These are phyloP conservation scores for Colletotrichum camelliae DNA, from an alignment of 2,329 filamentous ascomycete genomes.

Conservation along the genomic window DNA sequence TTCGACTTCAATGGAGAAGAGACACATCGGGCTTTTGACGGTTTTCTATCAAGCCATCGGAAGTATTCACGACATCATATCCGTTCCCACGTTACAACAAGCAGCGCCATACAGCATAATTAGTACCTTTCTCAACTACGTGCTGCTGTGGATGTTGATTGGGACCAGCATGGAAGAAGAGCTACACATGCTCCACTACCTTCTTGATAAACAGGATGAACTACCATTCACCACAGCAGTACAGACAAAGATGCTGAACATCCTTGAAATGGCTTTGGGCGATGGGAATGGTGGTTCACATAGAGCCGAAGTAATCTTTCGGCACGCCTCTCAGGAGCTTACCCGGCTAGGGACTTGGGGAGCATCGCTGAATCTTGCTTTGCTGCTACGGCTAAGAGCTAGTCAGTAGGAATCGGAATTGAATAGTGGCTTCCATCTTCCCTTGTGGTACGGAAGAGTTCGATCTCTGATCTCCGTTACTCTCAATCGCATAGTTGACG, in stretches of 20 bases:
- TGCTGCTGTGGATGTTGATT: background rate
- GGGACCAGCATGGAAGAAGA: background rate
- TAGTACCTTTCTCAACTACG: background rate
- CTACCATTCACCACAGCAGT: background rate
- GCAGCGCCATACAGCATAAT: background rate
- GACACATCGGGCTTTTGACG: background rate
- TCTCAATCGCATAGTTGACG: background rate
- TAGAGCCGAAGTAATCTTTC: background rate
- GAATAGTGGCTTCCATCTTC: background rate
- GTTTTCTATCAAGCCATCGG: background rate
- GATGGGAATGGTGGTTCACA: no score
- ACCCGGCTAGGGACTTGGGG: slow-evolving; percentile 3
- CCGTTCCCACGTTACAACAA: background rate
- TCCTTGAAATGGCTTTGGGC: background rate
- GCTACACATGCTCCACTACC: background rate
- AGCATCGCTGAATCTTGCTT: background rate
- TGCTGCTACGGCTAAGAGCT: background rate
- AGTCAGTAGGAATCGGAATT: background rate
- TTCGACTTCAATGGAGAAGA: background rate
- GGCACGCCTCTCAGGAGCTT: background rate
- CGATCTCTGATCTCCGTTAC: background rate
- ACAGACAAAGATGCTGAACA: background rate
- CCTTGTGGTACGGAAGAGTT: background rate
- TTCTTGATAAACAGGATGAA: background rate
- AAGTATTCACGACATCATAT: background rate